Conservation (phyloP, 495 filamentous ascomycete species). For the Rostrohypoxylon terebratum region DNA sequence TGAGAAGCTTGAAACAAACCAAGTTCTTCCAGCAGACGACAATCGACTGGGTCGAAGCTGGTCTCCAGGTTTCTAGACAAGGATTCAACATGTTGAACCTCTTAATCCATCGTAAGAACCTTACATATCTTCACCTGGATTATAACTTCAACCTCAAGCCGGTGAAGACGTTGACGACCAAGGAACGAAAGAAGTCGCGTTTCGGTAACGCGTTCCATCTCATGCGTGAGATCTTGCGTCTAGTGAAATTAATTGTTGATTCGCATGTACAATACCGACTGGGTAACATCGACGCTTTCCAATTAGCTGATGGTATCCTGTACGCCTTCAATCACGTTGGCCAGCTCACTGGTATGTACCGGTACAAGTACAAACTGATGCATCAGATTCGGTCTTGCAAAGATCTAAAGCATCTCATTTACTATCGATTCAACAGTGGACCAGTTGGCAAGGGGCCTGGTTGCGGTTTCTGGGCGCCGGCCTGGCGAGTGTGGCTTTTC, state of each 20-base stretch:
- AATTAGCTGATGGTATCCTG: slow-evolving; percentile 96
- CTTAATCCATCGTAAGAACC: slow-evolving; percentile 97
- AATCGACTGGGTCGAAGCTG: slow-evolving; percentile 99
- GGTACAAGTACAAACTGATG: slow-evolving; percentile 99
- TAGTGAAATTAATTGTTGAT: slow-evolving; percentile 98
- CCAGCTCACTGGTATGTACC: slow-evolving; percentile 99
- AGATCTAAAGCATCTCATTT: slow-evolving; percentile 98
- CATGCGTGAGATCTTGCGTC: slow-evolving; percentile 97
- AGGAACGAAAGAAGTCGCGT: slow-evolving; percentile 99
- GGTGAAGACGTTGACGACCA: slow-evolving; percentile 98
- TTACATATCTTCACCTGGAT: slow-evolving; percentile 98
- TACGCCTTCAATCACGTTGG: slow-evolving; percentile 99
- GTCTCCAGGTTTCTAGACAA: slow-evolving; percentile 96
- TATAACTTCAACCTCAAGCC: slow-evolving; percentile 99
- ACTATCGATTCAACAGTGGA: slow-evolving; percentile 98
- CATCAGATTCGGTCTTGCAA: slow-evolving; percentile 99
- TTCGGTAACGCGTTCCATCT: slow-evolving; percentile 99
- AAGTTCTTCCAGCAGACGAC: slow-evolving; percentile 99
- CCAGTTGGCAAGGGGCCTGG: slow-evolving; percentile 98
- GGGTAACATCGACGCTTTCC: slow-evolving; percentile 99
- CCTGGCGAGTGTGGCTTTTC: slow-evolving; percentile 99
- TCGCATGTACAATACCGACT: slow-evolving; percentile 98
- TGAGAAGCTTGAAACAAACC: slow-evolving; percentile 89
- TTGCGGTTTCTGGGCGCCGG: slow-evolving; percentile 99
- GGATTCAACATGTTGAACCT: slow-evolving; percentile 99